A percentile compares a stretch with the other conserved stretches of the same genome.
Evolutionary conservation across 2,329 filamentous ascomycete genomes (phyloP).

Genomic region (Dactylellina haptotyla): DNA sequence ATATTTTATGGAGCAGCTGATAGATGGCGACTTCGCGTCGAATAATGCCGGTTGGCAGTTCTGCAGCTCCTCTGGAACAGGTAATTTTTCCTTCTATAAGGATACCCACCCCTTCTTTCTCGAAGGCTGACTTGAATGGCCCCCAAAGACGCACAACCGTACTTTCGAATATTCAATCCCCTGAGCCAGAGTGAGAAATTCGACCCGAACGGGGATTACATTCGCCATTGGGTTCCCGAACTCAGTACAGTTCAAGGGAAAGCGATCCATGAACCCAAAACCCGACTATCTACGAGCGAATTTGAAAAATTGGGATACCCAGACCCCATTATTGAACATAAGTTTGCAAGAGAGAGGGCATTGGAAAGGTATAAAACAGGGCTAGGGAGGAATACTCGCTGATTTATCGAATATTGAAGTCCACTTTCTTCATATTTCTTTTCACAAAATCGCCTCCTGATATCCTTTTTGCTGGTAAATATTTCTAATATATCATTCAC

Average conservation of each 20-base stretch:
- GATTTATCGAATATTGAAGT: background rate
- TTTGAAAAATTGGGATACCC: constrained; percentile 68
- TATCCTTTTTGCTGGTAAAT: no score
- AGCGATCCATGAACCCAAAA: constrained; percentile 83
- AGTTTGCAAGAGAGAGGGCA: constrained; percentile 73
- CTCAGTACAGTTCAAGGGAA: constrained; percentile 69
- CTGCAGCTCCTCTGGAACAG: constrained; percentile 49
- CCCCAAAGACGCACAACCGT: constrained; percentile 77
- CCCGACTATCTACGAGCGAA: constrained; percentile 67
- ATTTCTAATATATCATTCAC: no score
- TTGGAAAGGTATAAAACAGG: constrained; percentile 76
- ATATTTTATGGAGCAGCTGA: constrained; percentile 82
- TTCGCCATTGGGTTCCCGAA: constrained; percentile 83
- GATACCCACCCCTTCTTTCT: background rate
- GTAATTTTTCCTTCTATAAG: constrained; percentile 56
- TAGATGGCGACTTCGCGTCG: constrained; percentile 82
- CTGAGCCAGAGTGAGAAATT: constrained; percentile 86
- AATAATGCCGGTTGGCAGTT: constrained; percentile 77
- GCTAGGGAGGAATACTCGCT: constrained; percentile 63
- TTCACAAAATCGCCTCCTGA: no score
- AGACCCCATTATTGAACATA: constrained; percentile 78
- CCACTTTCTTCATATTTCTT: background rate
- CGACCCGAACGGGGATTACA: constrained; percentile 80
- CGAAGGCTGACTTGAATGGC: background rate
- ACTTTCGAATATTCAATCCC: constrained; percentile 91